Evolutionary conservation across 768 basidiomycete species (phyloP).

Genomic region (Tephrocybe rancida): DNA sequence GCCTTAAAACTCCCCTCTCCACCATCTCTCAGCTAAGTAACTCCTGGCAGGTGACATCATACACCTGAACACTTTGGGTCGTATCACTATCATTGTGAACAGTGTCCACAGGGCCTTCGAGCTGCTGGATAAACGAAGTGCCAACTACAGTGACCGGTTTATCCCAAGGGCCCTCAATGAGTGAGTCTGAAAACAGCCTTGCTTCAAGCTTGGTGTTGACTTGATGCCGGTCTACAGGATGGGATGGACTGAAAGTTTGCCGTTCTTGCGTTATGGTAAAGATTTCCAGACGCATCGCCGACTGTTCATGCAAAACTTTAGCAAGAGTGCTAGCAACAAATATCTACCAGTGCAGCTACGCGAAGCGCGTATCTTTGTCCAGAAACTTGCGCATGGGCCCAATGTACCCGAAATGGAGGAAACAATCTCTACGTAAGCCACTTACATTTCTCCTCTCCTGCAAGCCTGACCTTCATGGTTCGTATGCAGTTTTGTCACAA

Average conservation of each 20-base stretch:
- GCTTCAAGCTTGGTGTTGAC: background rate
- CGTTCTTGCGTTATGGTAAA: conserved; percentile 7
- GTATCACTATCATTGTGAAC: conserved; percentile 21
- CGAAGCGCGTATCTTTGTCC: conserved; percentile 4
- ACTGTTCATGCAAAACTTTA: conserved; percentile 4
- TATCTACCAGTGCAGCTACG: conserved; percentile 3
- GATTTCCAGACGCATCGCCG: conserved; percentile 9
- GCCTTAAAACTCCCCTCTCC: background rate
- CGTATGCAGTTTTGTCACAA: conserved; percentile 15
- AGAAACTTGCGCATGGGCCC: background rate
- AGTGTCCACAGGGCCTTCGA: conserved; percentile 19
- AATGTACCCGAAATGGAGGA: background rate
- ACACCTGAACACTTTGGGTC: conserved; percentile 25
- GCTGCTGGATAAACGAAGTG: conserved; percentile 20
- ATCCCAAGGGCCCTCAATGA: conserved; percentile 4
- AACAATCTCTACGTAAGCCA: background rate
- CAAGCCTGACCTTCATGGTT: background rate
- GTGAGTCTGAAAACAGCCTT: background rate
- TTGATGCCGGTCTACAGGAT: background rate
- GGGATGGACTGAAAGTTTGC: conserved; percentile 10
- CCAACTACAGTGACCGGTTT: conserved; percentile 6
- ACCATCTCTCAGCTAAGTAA: background rate
- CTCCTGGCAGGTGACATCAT: conserved; percentile 17
- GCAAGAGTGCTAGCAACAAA: background rate
- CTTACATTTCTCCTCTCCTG: background rate